phyloP scores from a whole-genome alignment of 108 stramenopile species.

The Aureococcus anophagefferens region DNA sequence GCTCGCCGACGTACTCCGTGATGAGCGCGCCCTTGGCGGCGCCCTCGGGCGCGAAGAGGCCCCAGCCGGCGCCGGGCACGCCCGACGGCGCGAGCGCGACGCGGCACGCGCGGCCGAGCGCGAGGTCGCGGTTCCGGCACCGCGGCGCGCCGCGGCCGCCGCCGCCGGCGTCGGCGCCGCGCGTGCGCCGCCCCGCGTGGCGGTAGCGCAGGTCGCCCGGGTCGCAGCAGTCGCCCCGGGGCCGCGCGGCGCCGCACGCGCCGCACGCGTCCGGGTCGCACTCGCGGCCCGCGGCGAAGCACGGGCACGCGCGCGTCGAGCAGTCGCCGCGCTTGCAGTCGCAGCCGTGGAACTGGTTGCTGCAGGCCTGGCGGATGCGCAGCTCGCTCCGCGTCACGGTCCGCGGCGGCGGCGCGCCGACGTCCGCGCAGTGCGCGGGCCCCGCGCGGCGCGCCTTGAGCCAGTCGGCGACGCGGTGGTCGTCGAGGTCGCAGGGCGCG shows the following conservation, averaged over 20 bases:
- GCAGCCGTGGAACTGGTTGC: constrained; percentile 67
- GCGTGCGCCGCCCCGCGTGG: no score
- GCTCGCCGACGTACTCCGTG: constrained; percentile 71
- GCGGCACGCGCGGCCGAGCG: constrained; percentile 52
- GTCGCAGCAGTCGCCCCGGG: neutral
- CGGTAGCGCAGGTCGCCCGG: constrained; percentile 24
- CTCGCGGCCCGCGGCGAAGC: constrained; percentile 62
- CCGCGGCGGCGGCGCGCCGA: no score
- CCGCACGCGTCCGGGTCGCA: constrained; percentile 76
- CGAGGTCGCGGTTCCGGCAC: constrained; percentile 62
- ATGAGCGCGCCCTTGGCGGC: constrained; percentile 68
- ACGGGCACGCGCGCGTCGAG: constrained; percentile 51
- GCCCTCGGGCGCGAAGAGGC: constrained; percentile 54
- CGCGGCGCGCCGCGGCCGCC: no score
- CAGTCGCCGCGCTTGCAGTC: constrained; percentile 38
- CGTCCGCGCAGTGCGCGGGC: no score
- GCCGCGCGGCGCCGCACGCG: constrained; percentile 25
- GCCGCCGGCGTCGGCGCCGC: neutral
- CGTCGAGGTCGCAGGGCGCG: no score
- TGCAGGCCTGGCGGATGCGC: constrained; percentile 25
- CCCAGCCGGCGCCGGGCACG: constrained; percentile 55
- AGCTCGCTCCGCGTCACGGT: no score
- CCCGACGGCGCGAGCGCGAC: constrained; percentile 50
- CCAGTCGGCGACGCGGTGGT: no score
- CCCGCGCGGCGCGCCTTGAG: no score